phyloP scores from a whole-genome alignment of 176 grass and related monocot genomes.

The Rhynchospora tenuis region DNA sequence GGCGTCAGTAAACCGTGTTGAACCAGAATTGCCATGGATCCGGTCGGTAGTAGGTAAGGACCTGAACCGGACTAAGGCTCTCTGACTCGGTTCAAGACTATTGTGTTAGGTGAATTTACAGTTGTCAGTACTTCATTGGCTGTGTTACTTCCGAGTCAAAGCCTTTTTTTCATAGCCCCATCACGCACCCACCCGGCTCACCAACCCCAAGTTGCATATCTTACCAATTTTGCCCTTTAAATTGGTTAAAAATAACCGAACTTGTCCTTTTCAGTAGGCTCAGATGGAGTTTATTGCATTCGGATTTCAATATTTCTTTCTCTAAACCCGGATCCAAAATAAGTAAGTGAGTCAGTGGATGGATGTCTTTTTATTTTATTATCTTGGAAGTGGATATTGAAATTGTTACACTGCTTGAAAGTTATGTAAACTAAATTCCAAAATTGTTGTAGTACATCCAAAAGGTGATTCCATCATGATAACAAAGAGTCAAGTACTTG shows the following conservation, averaged over 20 bases:
- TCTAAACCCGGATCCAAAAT: not conserved
- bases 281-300: not conserved
- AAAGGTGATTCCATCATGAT: not conserved
- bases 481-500: not conserved
- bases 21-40: not conserved
- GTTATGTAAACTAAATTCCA: not conserved
- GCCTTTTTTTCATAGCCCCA: not conserved
- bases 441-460: not conserved
- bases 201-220: slow-evolving; percentile 5
- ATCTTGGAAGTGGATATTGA: not conserved
- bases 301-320: not conserved
- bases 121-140: not conserved
- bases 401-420: not conserved
- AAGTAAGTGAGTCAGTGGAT: no score
- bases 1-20: slow-evolving; percentile 12
- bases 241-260: not conserved
- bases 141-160: not conserved
- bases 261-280: not conserved
- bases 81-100: not conserved
- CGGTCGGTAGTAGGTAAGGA: not conserved
- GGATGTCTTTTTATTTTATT: not conserved
- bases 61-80: not conserved
- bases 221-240: not conserved
- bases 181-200: slow-evolving; percentile 7
- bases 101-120: slow-evolving; percentile 9